These are phyloP conservation scores for Hypoxylon sp. DNA, from an alignment of 2,329 filamentous ascomycete genomes.

Conservation along the genomic window DNA sequence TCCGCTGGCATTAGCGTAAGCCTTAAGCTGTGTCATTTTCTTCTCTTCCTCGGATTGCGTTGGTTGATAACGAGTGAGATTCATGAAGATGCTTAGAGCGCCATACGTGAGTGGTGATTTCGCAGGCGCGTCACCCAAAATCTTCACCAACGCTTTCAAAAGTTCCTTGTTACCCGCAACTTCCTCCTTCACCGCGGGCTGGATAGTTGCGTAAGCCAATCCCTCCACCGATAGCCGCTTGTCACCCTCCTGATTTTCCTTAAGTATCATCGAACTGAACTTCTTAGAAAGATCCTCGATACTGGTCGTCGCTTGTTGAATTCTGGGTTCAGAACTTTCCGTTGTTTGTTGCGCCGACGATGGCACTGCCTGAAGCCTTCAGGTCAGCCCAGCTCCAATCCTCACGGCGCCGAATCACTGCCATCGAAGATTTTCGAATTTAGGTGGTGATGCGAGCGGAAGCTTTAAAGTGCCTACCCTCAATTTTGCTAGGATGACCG, in stretches of 20 bases:
- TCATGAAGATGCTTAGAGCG: conserved; percentile 85
- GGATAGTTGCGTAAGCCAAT: conserved; percentile 90
- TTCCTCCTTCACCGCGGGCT: conserved; percentile 86
- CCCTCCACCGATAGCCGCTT: conserved; percentile 87
- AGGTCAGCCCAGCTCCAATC: conserved; percentile 50
- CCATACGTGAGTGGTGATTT: conserved; percentile 85
- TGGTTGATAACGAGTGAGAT: conserved; percentile 86
- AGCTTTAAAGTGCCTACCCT: conserved; percentile 64
- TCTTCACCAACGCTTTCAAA: conserved; percentile 77
- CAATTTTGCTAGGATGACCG: conserved; percentile 82
- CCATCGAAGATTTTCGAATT: conserved; percentile 49
- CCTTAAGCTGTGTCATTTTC: conserved; percentile 91
- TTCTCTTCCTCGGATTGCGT: conserved; percentile 89
- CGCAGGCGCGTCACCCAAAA: conserved; percentile 70
- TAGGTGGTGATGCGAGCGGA: conserved; percentile 51
- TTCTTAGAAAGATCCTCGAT: conserved; percentile 76
- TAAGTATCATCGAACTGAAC: conserved; percentile 77
- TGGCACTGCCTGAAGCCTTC: conserved; percentile 68
- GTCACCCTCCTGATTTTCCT: conserved; percentile 67
- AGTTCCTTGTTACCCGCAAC: conserved; percentile 78
- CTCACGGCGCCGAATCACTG: conserved; percentile 45
- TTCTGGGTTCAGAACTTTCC: conserved; percentile 59
- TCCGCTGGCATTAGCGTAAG: conserved; percentile 90
- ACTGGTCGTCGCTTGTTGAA: conserved; percentile 70
- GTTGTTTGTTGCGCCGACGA: conserved; percentile 59